Evolutionary conservation across 768 basidiomycete species (phyloP).

Genomic region (Amanita phalloides): DNA sequence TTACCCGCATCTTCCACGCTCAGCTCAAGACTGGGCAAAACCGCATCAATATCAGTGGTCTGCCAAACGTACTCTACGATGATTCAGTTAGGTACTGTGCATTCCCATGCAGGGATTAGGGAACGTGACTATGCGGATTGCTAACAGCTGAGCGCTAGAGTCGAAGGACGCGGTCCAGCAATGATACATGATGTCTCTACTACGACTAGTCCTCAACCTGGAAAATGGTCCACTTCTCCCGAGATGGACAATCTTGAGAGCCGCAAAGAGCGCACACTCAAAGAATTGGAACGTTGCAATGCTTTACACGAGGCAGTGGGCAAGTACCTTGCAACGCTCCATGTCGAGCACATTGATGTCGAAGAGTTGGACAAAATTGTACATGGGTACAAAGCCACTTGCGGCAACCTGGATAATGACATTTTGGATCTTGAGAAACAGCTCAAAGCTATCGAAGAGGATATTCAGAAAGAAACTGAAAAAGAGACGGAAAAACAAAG

Average conservation of each 20-base stretch:
- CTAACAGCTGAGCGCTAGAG: neutral
- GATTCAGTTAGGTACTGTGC: constrained; percentile 27
- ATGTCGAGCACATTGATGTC: constrained; percentile 14
- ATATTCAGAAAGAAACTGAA: constrained; percentile 14
- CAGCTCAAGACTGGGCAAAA: constrained; percentile 24
- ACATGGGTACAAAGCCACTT: constrained; percentile 21
- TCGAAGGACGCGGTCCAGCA: constrained; percentile 32
- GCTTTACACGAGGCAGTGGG: constrained; percentile 19
- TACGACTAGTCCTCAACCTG: constrained; percentile 12
- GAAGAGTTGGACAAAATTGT: constrained; percentile 18
- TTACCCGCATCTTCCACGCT: constrained; percentile 24
- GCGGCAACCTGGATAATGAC: constrained; percentile 22
- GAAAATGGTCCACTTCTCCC: constrained; percentile 15
- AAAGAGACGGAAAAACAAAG: constrained; percentile 10
- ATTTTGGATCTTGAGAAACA: constrained; percentile 18
- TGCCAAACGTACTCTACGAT: constrained; percentile 25
- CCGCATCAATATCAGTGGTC: constrained; percentile 25
- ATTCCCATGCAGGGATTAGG: too few species aligned
- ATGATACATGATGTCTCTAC: constrained; percentile 36
- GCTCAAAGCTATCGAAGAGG: constrained; percentile 13
- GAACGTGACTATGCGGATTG: neutral
- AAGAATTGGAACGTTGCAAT: constrained; percentile 17
- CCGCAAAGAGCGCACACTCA: constrained; percentile 15
- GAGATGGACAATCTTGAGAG: constrained; percentile 15
- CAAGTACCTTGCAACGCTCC: constrained; percentile 24